Evolutionary conservation across 2,329 filamentous ascomycete species (phyloP).

Genomic region (Cladosporium sp.): DNA sequence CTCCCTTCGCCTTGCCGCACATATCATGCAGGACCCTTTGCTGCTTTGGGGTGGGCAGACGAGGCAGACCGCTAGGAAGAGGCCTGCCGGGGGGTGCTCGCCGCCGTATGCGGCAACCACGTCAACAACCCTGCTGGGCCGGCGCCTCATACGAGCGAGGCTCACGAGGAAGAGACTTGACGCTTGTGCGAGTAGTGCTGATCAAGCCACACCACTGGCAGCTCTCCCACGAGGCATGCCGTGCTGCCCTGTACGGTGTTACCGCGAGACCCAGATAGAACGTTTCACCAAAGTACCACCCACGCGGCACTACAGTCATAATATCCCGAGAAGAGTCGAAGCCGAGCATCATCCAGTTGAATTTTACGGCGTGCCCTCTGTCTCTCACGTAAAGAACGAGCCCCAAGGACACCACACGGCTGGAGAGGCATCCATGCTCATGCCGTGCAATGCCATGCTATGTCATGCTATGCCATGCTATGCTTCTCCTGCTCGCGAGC

Average conservation of each 20-base stretch:
- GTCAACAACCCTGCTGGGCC: not conserved
- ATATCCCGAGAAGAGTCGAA: constrained; percentile 1
- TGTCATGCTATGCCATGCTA: not conserved
- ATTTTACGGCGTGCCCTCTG: not conserved
- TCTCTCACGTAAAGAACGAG: no score
- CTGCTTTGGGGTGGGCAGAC: constrained; percentile 1
- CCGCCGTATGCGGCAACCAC: constrained; percentile 9
- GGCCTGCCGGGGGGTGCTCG: not conserved
- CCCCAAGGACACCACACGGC: not conserved
- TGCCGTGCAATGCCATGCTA: not conserved
- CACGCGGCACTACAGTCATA: not conserved
- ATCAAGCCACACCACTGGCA: not conserved
- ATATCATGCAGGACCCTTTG: constrained; percentile 1
- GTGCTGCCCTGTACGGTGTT: no score
- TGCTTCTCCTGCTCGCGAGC: not conserved
- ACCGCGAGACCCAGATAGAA: not conserved
- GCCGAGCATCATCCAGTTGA: not conserved
- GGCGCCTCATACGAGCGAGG: constrained; percentile 1
- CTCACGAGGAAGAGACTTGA: not conserved
- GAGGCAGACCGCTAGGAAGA: constrained; percentile 9
- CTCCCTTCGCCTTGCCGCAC: constrained; percentile 7
- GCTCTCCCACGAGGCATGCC: not conserved
- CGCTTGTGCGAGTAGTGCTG: not conserved
- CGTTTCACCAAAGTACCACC: constrained; percentile 4
- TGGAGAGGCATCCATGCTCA: not conserved